These are phyloP conservation scores for Exobasidium rhododendri DNA, from an alignment of 1,284 basidiomycete genomes.

Conservation along the genomic window DNA sequence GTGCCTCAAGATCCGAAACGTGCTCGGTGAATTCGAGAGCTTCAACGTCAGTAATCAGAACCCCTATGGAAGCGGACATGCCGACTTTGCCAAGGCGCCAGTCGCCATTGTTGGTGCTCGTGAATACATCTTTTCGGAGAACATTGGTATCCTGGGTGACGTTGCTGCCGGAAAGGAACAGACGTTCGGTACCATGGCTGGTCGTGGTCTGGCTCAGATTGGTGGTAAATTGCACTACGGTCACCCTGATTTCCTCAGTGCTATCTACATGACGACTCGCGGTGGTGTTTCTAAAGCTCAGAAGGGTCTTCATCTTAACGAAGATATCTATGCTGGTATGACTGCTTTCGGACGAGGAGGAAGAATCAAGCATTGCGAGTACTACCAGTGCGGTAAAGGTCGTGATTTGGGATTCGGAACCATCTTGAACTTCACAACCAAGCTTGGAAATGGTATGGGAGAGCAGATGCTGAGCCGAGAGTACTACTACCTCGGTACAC, in stretches of 20 bases:
- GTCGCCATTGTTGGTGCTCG: slow-evolving; percentile 97
- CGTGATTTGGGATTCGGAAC: slow-evolving; percentile 98
- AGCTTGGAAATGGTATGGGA: slow-evolving; percentile 99
- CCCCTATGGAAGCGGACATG: slow-evolving; percentile 74
- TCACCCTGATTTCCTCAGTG: slow-evolving; percentile 98
- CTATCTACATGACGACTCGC: slow-evolving; percentile 94
- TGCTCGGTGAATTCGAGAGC: slow-evolving; percentile 98
- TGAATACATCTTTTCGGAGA: slow-evolving; percentile 99
- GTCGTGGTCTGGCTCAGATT: slow-evolving; percentile 91
- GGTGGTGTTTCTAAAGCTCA: slow-evolving; percentile 98
- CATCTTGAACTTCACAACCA: slow-evolving; percentile 98
- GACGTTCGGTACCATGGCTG: slow-evolving; percentile 95
- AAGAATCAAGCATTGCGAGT: slow-evolving; percentile 98
- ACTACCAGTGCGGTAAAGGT: slow-evolving; percentile 94
- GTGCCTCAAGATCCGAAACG: slow-evolving; percentile 96
- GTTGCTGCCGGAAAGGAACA: slow-evolving; percentile 98
- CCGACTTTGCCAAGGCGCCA: slow-evolving; percentile 72
- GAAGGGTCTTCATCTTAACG: slow-evolving; percentile 95
- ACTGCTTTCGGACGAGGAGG: slow-evolving; percentile 94
- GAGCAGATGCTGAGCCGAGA: slow-evolving; percentile 99
- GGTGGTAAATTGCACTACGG: slow-evolving; percentile 99
- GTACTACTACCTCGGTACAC: slow-evolving; percentile 99
- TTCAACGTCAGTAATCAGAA: slow-evolving; percentile 79
- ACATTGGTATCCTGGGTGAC: slow-evolving; percentile 98
- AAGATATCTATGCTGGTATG: slow-evolving; percentile 99